Conservation (phyloP, 1,139 yeast species). For the Geotrichum candidum region DNA sequence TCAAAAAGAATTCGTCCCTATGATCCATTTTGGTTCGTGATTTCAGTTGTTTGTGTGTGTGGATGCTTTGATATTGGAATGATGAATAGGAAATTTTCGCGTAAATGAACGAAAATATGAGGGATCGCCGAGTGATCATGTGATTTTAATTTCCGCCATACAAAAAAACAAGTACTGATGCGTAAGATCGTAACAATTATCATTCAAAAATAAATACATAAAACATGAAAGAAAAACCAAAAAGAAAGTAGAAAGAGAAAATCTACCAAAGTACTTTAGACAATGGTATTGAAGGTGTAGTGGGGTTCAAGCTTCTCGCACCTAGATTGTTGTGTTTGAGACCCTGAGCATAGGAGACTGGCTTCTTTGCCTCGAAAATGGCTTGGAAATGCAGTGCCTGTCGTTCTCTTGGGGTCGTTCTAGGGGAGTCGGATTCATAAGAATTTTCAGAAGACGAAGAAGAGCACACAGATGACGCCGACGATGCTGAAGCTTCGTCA, state of each 20-base stretch:
- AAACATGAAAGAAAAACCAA: background rate
- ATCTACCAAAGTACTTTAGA: background rate
- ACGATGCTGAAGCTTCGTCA: background rate
- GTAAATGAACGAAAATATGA: background rate
- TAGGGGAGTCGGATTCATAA: background rate
- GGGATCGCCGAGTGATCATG: background rate
- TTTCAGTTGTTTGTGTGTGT: background rate
- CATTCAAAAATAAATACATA: background rate
- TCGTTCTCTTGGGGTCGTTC: constrained; percentile 12
- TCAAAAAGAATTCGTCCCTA: constrained; percentile 12
- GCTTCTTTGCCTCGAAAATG: background rate
- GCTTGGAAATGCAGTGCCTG: constrained; percentile 12
- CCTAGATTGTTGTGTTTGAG: background rate
- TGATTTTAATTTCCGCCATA: background rate
- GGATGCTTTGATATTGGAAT: too few relatives aligned
- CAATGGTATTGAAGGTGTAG: background rate
- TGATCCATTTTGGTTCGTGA: background rate
- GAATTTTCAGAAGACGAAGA: constrained; percentile 15
- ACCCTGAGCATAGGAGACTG: background rate
- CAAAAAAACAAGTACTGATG: background rate
- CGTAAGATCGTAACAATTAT: background rate
- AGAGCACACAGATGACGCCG: constrained; percentile 9
- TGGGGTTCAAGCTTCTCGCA: background rate
- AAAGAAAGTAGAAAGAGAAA: background rate
- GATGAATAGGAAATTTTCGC: background rate